phyloP scores from a whole-genome alignment of 106 monocot genomes.

The Dioscorea dumetorum region DNA sequence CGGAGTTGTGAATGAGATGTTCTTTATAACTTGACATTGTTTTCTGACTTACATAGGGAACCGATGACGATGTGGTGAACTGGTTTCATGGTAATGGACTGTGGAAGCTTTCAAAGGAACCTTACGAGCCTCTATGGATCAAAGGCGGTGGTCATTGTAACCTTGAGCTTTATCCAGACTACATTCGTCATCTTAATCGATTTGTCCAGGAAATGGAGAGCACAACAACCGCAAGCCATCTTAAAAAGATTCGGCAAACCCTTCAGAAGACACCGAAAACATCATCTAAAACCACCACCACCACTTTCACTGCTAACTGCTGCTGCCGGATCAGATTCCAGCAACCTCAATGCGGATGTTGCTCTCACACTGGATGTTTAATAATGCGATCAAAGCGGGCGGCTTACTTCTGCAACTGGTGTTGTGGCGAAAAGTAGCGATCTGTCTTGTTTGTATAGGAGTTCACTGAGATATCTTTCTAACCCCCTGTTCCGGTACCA shows the following conservation, averaged over 20 bases:
- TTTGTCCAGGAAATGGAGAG: slow-evolving; percentile 73
- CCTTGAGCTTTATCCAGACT: slow-evolving; percentile 77
- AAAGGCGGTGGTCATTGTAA: slow-evolving; percentile 87
- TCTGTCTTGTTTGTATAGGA: slow-evolving; percentile 8
- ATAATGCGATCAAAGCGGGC: background rate
- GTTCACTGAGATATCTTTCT: background rate
- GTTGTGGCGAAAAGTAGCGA: slow-evolving; percentile 8
- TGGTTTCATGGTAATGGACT: slow-evolving; percentile 61
- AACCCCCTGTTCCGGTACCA: background rate
- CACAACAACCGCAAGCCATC: slow-evolving; percentile 37
- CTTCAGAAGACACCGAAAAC: slow-evolving; percentile 6
- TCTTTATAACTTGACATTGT: too few species aligned
- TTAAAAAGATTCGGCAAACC: slow-evolving; percentile 47
- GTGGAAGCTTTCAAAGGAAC: slow-evolving; percentile 55
- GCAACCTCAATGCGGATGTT: slow-evolving; percentile 35
- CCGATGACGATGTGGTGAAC: slow-evolving; percentile 73
- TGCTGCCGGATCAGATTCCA: slow-evolving; percentile 43
- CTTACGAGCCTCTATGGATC: slow-evolving; percentile 81
- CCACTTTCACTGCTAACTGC: slow-evolving; percentile 61
- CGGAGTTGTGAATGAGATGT: too few species aligned
- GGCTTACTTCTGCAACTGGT: slow-evolving; percentile 9
- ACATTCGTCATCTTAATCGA: slow-evolving; percentile 49
- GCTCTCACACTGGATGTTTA: slow-evolving; percentile 3
- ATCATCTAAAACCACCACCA: slow-evolving; percentile 18
- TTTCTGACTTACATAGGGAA: slow-evolving; percentile 33